Conservation (phyloP, 176 grass and related monocot species). For the Dendrocalamus sinicus region DNA sequence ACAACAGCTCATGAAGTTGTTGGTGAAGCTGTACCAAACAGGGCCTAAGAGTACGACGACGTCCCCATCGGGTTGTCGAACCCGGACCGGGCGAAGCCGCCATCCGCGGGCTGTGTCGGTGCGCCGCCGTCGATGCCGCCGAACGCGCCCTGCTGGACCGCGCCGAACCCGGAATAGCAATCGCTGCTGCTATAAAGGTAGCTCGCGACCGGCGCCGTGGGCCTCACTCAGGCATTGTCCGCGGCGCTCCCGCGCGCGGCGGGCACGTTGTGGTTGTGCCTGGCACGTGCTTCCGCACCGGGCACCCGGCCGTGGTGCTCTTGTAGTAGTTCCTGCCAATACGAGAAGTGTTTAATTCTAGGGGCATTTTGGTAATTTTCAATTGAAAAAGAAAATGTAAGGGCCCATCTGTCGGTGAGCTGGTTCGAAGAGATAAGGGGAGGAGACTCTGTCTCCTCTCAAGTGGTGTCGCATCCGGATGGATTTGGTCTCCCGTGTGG, state of each 20-base stretch:
- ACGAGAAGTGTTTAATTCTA: neutral
- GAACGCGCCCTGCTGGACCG: neutral
- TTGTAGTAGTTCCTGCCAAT: slow-evolving; percentile 89
- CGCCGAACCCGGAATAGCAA: slow-evolving; percentile 23
- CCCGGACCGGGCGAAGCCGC: slow-evolving; percentile 40
- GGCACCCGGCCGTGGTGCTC: slow-evolving; percentile 73
- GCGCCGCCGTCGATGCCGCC: slow-evolving; percentile 8
- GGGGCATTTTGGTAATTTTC: too few relatives aligned
- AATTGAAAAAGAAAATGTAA: too few relatives aligned
- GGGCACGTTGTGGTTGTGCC: slow-evolving; percentile 91
- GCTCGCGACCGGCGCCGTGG: neutral
- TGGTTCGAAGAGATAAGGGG: too few relatives aligned
- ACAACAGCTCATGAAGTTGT: too few relatives aligned
- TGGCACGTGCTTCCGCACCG: slow-evolving; percentile 90
- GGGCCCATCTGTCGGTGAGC: too few relatives aligned
- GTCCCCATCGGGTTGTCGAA: slow-evolving; percentile 1
- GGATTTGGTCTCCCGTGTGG: too few relatives aligned
- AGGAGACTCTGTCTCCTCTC: too few relatives aligned
- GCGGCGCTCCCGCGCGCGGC: slow-evolving; percentile 63
- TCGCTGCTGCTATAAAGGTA: slow-evolving; percentile 19
- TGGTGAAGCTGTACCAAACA: too few relatives aligned
- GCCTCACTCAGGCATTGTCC: neutral
- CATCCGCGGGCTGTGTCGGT: slow-evolving; percentile 5
- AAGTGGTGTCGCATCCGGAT: too few relatives aligned
- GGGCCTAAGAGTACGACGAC: slow-evolving; percentile 33